A percentile compares a stretch with the other conserved stretches of the same genome.
Conservation (phyloP, 495 filamentous ascomycete species). For the Tuber indicum region DNA sequence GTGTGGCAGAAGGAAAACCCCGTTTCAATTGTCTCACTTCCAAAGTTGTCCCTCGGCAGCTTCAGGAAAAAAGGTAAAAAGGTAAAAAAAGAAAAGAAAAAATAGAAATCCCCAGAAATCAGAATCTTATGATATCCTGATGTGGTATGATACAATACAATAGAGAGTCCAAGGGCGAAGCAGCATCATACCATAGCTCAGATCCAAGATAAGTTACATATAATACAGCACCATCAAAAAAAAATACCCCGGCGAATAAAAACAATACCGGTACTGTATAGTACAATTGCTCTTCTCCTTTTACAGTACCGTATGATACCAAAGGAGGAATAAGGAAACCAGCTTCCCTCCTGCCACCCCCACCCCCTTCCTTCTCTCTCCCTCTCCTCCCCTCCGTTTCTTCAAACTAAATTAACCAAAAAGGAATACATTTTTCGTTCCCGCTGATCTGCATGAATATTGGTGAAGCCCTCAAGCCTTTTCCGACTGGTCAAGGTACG, state of each 20-base stretch:
- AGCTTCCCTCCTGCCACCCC: neutral
- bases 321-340: neutral
- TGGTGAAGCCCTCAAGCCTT: neutral
- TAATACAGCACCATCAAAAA: neutral
- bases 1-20: neutral
- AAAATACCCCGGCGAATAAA: neutral
- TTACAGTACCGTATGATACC: neutral
- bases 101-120: neutral
- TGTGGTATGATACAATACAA: neutral
- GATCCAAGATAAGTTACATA: neutral
- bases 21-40: constrained; percentile 1
- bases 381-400: neutral
- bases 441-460: neutral
- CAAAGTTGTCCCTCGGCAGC: neutral
- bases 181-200: neutral
- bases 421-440: neutral
- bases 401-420: neutral
- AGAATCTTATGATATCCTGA: neutral
- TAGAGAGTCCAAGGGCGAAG: neutral
- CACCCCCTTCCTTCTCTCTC: neutral
- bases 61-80: neutral
- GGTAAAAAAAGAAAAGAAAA: neutral
- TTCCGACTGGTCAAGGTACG: neutral
- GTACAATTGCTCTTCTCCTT: neutral
- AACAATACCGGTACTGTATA: too few species aligned